Evolutionary conservation across 2,329 filamentous ascomycete genomes (phyloP).

Genomic region (Fusarium sp.): DNA sequence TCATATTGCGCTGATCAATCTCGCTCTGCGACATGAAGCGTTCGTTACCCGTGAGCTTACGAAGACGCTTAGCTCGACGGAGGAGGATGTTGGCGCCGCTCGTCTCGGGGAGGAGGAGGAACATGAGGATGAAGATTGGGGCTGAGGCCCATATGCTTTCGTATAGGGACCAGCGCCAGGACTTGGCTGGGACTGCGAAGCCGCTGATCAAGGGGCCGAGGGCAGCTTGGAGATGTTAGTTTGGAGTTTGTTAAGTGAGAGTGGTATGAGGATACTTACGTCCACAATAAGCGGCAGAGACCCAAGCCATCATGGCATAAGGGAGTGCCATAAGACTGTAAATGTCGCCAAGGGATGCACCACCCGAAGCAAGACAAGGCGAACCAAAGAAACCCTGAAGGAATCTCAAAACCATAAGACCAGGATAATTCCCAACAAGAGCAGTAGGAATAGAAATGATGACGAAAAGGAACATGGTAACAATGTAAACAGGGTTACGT

Average conservation of each 20-base stretch:
- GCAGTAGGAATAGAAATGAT: conserved; percentile 74
- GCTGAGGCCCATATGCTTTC: conserved; percentile 72
- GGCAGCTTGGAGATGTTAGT: conserved; percentile 53
- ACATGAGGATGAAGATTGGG: conserved; percentile 71
- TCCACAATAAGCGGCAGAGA: conserved; percentile 63
- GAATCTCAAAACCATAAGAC: conserved; percentile 73
- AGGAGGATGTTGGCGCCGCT: conserved; percentile 69
- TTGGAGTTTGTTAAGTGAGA: conserved; percentile 42
- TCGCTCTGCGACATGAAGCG: conserved; percentile 72
- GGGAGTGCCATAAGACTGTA: conserved; percentile 68
- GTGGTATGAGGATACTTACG: conserved; percentile 44
- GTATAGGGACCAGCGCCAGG: conserved; percentile 75
- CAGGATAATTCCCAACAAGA: conserved; percentile 71
- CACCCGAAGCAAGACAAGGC: conserved; percentile 72
- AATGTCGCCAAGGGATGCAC: conserved; percentile 64
- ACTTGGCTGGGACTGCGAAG: conserved; percentile 67
- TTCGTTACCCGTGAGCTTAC: conserved; percentile 68
- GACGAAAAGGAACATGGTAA: conserved; percentile 76
- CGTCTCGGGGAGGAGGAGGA: conserved; percentile 75
- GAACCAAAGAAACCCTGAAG: conserved; percentile 75
- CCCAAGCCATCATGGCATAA: conserved; percentile 71
- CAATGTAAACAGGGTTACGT: conserved; percentile 75
- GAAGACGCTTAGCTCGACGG: conserved; percentile 70
- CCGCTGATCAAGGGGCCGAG: conserved; percentile 72
- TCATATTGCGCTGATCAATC: conserved; percentile 70